These are phyloP conservation scores for Phytophthora pisi DNA, from an alignment of 352 stramenopile species.

Conservation along the genomic window DNA sequence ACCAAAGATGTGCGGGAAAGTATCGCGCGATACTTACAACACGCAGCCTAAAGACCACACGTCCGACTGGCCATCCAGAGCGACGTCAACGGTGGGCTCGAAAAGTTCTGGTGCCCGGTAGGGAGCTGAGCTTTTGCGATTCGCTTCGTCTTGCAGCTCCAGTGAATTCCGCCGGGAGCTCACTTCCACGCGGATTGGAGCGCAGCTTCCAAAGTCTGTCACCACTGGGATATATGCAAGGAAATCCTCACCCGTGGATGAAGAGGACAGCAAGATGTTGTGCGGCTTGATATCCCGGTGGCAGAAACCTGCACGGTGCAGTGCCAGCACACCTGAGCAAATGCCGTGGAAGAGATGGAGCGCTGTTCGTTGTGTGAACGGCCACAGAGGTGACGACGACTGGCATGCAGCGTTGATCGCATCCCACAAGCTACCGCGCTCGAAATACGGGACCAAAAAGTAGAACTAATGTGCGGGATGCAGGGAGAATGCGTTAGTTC, in stretches of 20 bases:
- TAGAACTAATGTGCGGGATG: constrained; percentile 52
- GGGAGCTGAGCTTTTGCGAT: constrained; percentile 79
- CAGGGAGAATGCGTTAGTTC: background rate
- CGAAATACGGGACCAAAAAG: constrained; percentile 88
- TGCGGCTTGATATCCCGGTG: constrained; percentile 89
- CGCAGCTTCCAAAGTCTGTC: constrained; percentile 87
- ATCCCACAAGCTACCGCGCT: constrained; percentile 84
- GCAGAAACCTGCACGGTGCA: constrained; percentile 83
- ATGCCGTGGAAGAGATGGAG: constrained; percentile 88
- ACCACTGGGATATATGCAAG: constrained; percentile 82
- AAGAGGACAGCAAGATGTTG: constrained; percentile 80
- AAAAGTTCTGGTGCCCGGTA: constrained; percentile 89
- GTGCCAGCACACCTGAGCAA: constrained; percentile 70
- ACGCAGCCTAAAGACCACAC: constrained; percentile 88
- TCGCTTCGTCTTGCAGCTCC: constrained; percentile 81
- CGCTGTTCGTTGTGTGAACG: constrained; percentile 82
- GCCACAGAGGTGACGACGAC: constrained; percentile 80
- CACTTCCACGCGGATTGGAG: constrained; percentile 72
- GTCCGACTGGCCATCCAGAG: constrained; percentile 82
- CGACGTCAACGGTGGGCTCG: constrained; percentile 64
- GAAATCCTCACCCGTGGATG: constrained; percentile 63
- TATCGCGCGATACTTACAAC: constrained; percentile 46
- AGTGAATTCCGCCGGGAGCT: constrained; percentile 72
- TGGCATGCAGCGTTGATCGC: constrained; percentile 64
- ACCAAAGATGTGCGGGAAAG: background rate